phyloP scores from a whole-genome alignment of 225 moss, liverwort and hornwort species.

The Physcomitrellopsis africana region DNA sequence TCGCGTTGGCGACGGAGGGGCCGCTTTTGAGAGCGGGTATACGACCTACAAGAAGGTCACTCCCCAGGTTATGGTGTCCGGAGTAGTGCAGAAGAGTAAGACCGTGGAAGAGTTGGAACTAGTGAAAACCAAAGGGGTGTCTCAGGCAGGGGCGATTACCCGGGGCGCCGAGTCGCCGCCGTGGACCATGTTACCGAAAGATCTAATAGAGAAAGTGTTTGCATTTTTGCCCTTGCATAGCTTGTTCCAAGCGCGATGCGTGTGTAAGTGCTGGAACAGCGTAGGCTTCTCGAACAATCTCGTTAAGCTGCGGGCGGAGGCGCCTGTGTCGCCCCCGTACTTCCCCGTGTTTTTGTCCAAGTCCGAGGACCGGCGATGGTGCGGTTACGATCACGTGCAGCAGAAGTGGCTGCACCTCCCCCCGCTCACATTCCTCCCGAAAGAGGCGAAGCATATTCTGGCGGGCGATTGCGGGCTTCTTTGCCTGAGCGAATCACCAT shows the following conservation, averaged over 20 bases:
- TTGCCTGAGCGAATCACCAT: conserved; percentile 52
- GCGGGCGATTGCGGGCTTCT: conserved; percentile 62
- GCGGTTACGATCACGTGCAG: conserved; percentile 60
- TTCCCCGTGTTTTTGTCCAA: conserved; percentile 63
- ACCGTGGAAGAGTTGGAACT: conserved; percentile 27
- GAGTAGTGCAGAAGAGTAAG: conserved; percentile 7
- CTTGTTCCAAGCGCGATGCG: conserved; percentile 62
- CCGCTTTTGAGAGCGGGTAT: conserved; percentile 39
- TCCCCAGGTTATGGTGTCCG: conserved; percentile 34
- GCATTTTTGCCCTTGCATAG: conserved; percentile 63
- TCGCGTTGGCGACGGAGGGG: conserved; percentile 29
- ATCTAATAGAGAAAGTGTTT: conserved; percentile 69
- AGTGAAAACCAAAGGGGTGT: neutral
- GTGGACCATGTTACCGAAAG: conserved; percentile 69
- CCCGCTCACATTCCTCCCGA: conserved; percentile 61
- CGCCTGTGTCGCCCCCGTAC: conserved; percentile 49
- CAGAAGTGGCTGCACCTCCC: conserved; percentile 63
- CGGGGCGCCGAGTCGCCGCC: conserved; percentile 38
- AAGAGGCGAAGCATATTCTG: conserved; percentile 52
- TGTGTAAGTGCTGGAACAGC: conserved; percentile 64
- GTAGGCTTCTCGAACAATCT: conserved; percentile 59
- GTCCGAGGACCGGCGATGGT: conserved; percentile 64
- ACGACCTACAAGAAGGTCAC: conserved; percentile 35
- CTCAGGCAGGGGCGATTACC: conserved; percentile 25
- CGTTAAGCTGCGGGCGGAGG: conserved; percentile 62